These are phyloP conservation scores for Kokia cookei DNA, from an alignment of 441 rosid species.

Conservation along the genomic window DNA sequence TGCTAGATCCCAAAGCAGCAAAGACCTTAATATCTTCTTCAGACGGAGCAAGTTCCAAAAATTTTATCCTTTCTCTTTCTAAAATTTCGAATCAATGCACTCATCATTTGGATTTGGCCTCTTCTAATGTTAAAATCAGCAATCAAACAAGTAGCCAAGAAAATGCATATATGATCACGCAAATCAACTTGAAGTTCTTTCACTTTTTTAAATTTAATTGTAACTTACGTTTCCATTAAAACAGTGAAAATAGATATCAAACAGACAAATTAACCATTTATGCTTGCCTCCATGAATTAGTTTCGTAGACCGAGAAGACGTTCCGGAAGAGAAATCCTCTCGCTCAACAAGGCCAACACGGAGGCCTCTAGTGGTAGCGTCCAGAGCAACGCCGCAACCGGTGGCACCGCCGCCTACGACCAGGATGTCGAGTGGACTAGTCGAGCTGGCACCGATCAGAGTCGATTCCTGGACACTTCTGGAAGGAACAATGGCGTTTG, in stretches of 20 bases:
- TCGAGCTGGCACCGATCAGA: constrained; percentile 44
- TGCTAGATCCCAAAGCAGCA: neutral
- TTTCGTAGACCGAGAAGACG: constrained; percentile 95
- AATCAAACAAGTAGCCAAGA: neutral
- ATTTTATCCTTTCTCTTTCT: neutral
- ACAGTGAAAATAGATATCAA: neutral
- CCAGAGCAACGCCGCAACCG: constrained; percentile 86
- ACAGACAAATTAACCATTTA: neutral
- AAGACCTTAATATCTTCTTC: neutral
- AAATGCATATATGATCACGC: neutral
- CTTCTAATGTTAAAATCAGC: neutral
- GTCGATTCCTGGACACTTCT: constrained; percentile 62
- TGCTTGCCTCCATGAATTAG: constrained; percentile 82
- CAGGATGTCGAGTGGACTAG: constrained; percentile 75
- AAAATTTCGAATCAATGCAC: neutral
- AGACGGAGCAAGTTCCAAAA: neutral
- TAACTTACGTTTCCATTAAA: neutral
- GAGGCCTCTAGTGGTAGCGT: constrained; percentile 83
- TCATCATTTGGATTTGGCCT: neutral
- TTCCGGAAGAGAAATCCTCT: constrained; percentile 92
- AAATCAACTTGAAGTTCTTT: neutral
- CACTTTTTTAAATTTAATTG: neutral
- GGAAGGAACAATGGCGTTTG: constrained; percentile 50
- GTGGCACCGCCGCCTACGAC: constrained; percentile 97
- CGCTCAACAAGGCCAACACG: constrained; percentile 92